Percentiles rank a stretch among this genome's conserved stretches.
phyloP scores from a whole-genome alignment of 129 eudicot genomes.

The Cynara cardunculus region DNA sequence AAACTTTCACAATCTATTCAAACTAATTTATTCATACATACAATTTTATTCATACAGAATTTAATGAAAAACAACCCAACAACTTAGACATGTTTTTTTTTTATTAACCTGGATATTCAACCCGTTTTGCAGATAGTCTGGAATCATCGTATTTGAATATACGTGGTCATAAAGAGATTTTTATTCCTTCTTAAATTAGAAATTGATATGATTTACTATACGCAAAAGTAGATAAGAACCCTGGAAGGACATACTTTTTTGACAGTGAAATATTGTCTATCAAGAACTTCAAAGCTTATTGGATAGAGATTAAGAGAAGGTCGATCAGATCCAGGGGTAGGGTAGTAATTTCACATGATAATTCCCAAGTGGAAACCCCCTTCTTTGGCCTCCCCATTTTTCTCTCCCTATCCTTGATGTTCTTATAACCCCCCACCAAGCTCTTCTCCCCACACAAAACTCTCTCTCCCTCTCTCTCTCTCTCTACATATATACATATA shows the following conservation, averaged over 20 bases:
- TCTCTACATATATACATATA: neutral
- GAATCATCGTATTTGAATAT: too few relatives aligned
- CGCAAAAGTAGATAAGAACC: neutral
- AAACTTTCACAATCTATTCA: too few relatives aligned
- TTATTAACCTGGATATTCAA: too few relatives aligned
- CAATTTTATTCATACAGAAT: too few relatives aligned
- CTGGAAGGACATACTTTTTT: neutral
- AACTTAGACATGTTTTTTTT: too few relatives aligned
- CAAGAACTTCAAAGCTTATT: neutral
- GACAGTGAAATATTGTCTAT: neutral
- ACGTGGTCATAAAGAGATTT: too few relatives aligned
- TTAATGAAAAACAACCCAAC: too few relatives aligned
- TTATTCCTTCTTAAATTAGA: too few relatives aligned
- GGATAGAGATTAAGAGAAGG: neutral
- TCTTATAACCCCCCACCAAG: conserved; percentile 47
- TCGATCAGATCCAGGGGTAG: conserved; percentile 26
- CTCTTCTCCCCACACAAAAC: conserved; percentile 38
- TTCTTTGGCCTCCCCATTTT: conserved; percentile 15
- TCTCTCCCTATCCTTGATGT: conserved; percentile 19
- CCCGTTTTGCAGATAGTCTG: too few relatives aligned
- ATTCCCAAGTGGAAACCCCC: conserved; percentile 30
- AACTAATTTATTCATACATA: too few relatives aligned
- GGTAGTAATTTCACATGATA: conserved; percentile 9
- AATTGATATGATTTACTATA: neutral
- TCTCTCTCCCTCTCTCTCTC: neutral